Conservation (phyloP, 1,139 yeast species). For the Diutina neorugosa region DNA sequence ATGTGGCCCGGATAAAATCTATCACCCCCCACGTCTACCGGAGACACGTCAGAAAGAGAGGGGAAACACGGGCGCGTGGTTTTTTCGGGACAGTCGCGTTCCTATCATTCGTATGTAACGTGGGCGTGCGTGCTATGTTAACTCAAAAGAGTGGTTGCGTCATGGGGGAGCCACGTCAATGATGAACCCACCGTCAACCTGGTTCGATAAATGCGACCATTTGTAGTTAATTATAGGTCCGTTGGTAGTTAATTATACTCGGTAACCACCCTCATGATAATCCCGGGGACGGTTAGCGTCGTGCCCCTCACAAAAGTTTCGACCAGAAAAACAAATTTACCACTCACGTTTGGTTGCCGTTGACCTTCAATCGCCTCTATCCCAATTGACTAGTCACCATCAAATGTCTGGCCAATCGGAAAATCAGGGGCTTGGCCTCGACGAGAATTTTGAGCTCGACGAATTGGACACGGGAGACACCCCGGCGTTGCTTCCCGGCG, state of each 20-base stretch:
- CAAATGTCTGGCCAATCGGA: constrained; percentile 4
- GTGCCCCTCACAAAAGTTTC: not conserved
- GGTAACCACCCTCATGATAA: no score
- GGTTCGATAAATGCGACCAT: no score
- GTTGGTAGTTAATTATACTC: no score
- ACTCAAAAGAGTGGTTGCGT: not conserved
- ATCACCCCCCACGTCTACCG: not conserved
- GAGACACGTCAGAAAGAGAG: not conserved
- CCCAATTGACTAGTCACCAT: not conserved
- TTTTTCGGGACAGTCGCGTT: not conserved
- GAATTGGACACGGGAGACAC: not conserved
- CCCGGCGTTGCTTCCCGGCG: not conserved
- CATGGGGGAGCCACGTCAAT: no score
- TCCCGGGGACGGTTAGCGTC: not conserved
- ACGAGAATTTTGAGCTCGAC: constrained; percentile 1
- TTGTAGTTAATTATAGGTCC: no score
- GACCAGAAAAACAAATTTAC: not conserved
- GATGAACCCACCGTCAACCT: no score
- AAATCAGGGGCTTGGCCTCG: not conserved
- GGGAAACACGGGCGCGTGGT: not conserved
- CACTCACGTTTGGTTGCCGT: not conserved
- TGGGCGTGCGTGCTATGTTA: not conserved
- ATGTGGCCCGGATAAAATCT: no score
- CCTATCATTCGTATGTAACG: not conserved
- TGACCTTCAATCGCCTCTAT: not conserved